Conservation (phyloP, 1,284 basidiomycete species). For the Tetrapyrgos nigripes region DNA sequence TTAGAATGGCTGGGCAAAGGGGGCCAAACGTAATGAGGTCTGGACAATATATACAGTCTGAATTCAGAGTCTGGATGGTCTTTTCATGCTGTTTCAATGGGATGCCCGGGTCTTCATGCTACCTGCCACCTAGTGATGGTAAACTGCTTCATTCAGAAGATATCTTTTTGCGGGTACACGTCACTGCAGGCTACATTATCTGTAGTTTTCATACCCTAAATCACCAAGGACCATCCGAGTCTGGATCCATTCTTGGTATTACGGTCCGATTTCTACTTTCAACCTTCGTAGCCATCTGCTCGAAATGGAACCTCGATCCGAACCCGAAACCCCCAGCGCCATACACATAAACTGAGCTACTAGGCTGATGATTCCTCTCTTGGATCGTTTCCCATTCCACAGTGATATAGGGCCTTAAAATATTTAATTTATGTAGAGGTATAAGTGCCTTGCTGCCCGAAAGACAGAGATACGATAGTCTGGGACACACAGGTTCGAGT, state of each 20-base stretch:
- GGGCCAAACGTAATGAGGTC: background rate
- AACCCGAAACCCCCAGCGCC: slow-evolving; percentile 5
- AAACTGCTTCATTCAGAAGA: too few relatives aligned
- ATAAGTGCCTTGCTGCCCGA: slow-evolving; percentile 1
- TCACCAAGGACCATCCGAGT: background rate
- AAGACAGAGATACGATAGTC: slow-evolving; percentile 1
- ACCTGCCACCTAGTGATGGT: too few relatives aligned
- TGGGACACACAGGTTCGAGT: background rate
- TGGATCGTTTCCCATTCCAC: slow-evolving; percentile 5
- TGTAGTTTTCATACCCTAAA: background rate
- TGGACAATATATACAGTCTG: too few relatives aligned
- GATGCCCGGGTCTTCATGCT: too few relatives aligned
- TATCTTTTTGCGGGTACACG: background rate
- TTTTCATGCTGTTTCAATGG: too few relatives aligned
- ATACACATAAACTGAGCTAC: background rate
- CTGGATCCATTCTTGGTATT: background rate
- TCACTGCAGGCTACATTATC: too few relatives aligned
- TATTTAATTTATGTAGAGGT: slow-evolving; percentile 3
- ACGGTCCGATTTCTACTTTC: background rate
- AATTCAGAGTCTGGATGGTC: too few relatives aligned
- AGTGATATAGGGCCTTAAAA: background rate
- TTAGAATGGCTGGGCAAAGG: slow-evolving; percentile 68
- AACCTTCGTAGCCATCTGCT: background rate
- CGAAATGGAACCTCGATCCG: slow-evolving; percentile 5
- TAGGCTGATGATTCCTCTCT: background rate